Evolutionary conservation across 2,329 filamentous ascomycete genomes (phyloP).

Genomic region (Colletotrichum theobromicola): DNA sequence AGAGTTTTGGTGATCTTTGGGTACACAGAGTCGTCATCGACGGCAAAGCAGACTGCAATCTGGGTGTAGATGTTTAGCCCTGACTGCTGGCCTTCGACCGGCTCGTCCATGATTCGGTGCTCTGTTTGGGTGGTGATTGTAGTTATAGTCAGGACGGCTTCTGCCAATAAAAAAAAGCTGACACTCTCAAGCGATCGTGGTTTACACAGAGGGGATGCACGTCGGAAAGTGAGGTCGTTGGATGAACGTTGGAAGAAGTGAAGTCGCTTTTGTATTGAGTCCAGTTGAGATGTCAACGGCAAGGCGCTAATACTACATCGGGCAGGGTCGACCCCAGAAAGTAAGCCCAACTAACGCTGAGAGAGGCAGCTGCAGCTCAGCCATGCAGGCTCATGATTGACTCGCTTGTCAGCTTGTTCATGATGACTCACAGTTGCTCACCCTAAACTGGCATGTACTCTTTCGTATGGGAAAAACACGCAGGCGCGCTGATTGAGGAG

Average conservation of each 20-base stretch:
- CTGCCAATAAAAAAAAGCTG: neutral
- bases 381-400: neutral
- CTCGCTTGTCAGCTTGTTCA: neutral
- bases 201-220: neutral
- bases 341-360: neutral
- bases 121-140: neutral
- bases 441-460: neutral
- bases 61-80: slow-evolving; percentile 51
- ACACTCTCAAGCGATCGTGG: neutral
- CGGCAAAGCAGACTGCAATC: slow-evolving; percentile 43
- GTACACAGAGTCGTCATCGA: slow-evolving; percentile 26
- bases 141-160: neutral
- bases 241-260: neutral
- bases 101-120: neutral
- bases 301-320: neutral
- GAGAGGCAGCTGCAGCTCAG: neutral
- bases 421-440: neutral
- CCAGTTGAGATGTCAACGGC: neutral
- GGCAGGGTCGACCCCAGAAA: neutral
- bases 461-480: neutral
- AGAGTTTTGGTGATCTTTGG: slow-evolving; percentile 34
- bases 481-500: neutral
- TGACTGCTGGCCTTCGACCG: slow-evolving; percentile 47
- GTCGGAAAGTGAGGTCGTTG: neutral
- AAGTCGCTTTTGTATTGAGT: neutral